phyloP scores from a whole-genome alignment of 169 alveolate species.

The Hepatocystis sp. region DNA sequence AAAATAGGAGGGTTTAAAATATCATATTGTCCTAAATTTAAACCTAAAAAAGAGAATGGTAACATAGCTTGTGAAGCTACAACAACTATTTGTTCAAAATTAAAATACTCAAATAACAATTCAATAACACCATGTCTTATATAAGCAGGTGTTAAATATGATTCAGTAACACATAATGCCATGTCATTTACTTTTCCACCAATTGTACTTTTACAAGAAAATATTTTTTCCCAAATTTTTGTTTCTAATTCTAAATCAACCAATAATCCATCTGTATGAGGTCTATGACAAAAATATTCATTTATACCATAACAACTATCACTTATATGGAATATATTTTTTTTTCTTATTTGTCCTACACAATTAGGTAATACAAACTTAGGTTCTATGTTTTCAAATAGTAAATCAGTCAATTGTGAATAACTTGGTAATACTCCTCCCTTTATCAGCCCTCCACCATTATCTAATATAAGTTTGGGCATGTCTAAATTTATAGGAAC shows the following conservation, averaged over 20 bases:
- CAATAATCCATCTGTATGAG: conserved; percentile 83
- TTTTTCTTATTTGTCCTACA: conserved; percentile 87
- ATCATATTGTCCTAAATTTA: conserved; percentile 80
- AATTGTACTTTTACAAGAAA: conserved; percentile 58
- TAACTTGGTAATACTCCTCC: conserved; percentile 84
- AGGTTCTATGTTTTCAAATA: conserved; percentile 80
- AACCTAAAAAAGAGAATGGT: conserved; percentile 81
- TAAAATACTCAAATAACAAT: conserved; percentile 87
- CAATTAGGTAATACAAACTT: conserved; percentile 87
- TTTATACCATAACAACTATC: conserved; percentile 86
- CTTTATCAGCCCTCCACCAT: conserved; percentile 90
- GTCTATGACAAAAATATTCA: conserved; percentile 89
- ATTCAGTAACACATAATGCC: conserved; percentile 85
- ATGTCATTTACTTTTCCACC: conserved; percentile 66
- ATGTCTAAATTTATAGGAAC: conserved; percentile 82
- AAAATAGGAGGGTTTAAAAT: conserved; percentile 65
- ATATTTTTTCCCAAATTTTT: conserved; percentile 85
- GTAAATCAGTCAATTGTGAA: conserved; percentile 22
- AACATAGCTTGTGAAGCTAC: conserved; percentile 88
- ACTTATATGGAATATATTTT: conserved; percentile 75
- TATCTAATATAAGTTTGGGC: conserved; percentile 88
- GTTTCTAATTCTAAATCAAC: conserved; percentile 88
- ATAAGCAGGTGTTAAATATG: conserved; percentile 88
- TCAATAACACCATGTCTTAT: conserved; percentile 88
- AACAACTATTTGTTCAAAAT: conserved; percentile 79